Evolutionary conservation across 2,329 filamentous ascomycete genomes (phyloP).

Genomic region (Nothophoma quercina): DNA sequence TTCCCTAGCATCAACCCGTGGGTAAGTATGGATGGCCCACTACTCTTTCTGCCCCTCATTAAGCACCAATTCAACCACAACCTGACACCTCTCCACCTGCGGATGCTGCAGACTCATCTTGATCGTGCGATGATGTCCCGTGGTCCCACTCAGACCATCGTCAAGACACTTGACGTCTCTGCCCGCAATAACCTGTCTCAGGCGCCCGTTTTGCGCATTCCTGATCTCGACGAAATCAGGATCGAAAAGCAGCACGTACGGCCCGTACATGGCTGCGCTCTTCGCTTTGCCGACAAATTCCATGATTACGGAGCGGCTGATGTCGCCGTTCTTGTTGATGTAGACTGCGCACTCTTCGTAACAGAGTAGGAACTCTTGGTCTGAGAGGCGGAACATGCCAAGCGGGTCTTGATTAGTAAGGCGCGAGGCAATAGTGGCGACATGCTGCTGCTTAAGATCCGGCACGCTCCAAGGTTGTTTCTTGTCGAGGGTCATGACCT

Average conservation of each 20-base stretch:
- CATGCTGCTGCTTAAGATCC: slow-evolving; percentile 78
- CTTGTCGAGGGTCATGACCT: slow-evolving; percentile 95
- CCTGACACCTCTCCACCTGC: slow-evolving; percentile 80
- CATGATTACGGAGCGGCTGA: slow-evolving; percentile 94
- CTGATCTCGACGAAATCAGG: slow-evolving; percentile 96
- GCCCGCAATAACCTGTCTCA: slow-evolving; percentile 93
- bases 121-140: slow-evolving; percentile 70
- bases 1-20: too few relatives aligned
- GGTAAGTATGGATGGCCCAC: too few relatives aligned
- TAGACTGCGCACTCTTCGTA: slow-evolving; percentile 98
- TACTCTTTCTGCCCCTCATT: slow-evolving; percentile 80
- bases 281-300: slow-evolving; percentile 96
- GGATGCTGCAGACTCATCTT: slow-evolving; percentile 97
- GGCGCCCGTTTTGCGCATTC: slow-evolving; percentile 91
- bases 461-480: slow-evolving; percentile 95
- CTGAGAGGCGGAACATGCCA: slow-evolving; percentile 94
- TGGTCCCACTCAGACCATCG: slow-evolving; percentile 60
- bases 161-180: slow-evolving; percentile 90
- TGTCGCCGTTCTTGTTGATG: slow-evolving; percentile 96
- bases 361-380: slow-evolving; percentile 79
- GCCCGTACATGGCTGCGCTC: slow-evolving; percentile 85
- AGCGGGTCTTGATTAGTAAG: slow-evolving; percentile 85
- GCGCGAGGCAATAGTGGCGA: slow-evolving; percentile 83
- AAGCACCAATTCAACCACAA: slow-evolving; percentile 89
- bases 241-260: slow-evolving; percentile 92